Conservation (phyloP, 2,329 filamentous ascomycete species). For the Fusarium sp. region DNA sequence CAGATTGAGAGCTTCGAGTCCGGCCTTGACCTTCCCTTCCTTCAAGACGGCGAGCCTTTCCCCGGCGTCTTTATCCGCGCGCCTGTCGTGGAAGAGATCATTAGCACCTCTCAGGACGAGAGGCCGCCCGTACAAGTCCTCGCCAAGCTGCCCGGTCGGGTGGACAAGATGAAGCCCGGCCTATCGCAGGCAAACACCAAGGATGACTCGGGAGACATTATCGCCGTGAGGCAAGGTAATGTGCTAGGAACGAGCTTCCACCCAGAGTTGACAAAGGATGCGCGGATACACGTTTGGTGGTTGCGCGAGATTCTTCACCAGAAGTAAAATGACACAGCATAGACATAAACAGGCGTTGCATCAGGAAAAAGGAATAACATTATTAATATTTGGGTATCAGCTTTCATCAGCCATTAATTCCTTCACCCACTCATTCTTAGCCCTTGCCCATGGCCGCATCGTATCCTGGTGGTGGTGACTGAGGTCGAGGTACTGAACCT, state of each 20-base stretch:
- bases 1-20: constrained; percentile 93
- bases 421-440: constrained; percentile 2
- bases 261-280: constrained; percentile 89
- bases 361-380: constrained; percentile 1
- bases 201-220: constrained; percentile 76
- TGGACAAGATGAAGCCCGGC: constrained; percentile 53
- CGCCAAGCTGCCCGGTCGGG: constrained; percentile 59
- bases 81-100: constrained; percentile 87
- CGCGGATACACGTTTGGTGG: constrained; percentile 95
- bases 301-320: constrained; percentile 69
- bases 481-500: constrained; percentile 9
- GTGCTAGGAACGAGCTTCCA: constrained; percentile 97
- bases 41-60: constrained; percentile 66
- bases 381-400: constrained; percentile 27
- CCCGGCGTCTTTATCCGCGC: constrained; percentile 93
- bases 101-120: constrained; percentile 54
- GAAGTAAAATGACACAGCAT: constrained; percentile 18
- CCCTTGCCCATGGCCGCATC: constrained; percentile 25
- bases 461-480: constrained; percentile 42
- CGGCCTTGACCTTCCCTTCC: constrained; percentile 77
- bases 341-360: constrained; percentile 24
- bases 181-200: constrained; percentile 53
- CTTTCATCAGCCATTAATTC: background rate
- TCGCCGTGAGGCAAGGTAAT: constrained; percentile 91
- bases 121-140: constrained; percentile 60